Percentiles rank a stretch among this genome's conserved stretches.
These are phyloP conservation scores for Mortierella sp. DNA, from an alignment of 371 early-diverging fungal genomes.

Conservation along the genomic window DNA sequence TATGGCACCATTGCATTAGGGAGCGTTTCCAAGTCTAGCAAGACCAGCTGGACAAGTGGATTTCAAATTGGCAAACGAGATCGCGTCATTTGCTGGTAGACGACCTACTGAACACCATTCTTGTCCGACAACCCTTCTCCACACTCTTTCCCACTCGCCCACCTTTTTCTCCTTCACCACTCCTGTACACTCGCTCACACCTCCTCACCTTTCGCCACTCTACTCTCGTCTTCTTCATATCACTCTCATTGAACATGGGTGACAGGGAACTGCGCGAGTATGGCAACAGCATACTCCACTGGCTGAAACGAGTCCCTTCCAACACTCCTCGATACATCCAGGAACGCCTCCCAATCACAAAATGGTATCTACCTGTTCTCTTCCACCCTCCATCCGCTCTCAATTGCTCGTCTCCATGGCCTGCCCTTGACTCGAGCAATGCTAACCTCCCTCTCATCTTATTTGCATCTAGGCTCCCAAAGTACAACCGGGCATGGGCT, in stretches of 20 bases:
- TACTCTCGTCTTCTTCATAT: background rate
- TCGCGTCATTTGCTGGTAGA: constrained; percentile 21
- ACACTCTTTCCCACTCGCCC: background rate
- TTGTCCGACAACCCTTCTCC: background rate
- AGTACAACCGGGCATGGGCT: constrained; percentile 69
- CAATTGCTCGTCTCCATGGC: background rate
- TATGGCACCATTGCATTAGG: constrained; percentile 17
- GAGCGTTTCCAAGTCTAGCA: background rate
- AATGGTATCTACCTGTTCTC: constrained; percentile 12
- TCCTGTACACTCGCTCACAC: too few relatives aligned
- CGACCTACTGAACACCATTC: background rate
- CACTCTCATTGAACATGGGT: constrained; percentile 13
- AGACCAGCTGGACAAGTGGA: background rate
- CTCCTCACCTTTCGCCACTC: background rate
- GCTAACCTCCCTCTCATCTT: background rate
- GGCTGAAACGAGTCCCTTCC: constrained; percentile 15
- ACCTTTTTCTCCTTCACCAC: background rate
- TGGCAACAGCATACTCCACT: background rate
- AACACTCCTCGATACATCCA: constrained; percentile 21
- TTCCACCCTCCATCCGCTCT: background rate
- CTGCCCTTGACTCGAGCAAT: too few relatives aligned
- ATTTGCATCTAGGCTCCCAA: constrained; percentile 26
- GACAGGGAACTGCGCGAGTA: constrained; percentile 24
- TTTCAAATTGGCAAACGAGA: constrained; percentile 14
- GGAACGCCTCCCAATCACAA: constrained; percentile 22